A percentile compares a stretch with the other conserved stretches of the same genome.
Evolutionary conservation across 2,329 filamentous ascomycete species (phyloP).

Genomic region (Fusarium ambrosium): DNA sequence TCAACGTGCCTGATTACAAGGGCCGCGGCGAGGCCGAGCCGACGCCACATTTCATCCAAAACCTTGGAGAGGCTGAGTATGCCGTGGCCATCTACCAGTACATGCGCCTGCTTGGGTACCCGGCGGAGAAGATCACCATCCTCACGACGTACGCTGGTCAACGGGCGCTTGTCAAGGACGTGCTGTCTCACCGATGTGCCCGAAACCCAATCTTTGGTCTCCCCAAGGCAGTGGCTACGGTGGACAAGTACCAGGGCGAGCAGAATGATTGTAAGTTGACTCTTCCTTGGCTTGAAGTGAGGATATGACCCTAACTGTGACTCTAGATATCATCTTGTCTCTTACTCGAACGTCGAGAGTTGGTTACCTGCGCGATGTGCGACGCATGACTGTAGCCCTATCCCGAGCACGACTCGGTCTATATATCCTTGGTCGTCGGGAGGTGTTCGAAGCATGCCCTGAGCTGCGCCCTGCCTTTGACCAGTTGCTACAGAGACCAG

Average conservation of each 20-base stretch:
- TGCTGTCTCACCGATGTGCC: slow-evolving; percentile 85
- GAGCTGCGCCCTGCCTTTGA: slow-evolving; percentile 92
- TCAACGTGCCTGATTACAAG: slow-evolving; percentile 94
- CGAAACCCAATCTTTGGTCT: slow-evolving; percentile 88
- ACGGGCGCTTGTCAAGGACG: slow-evolving; percentile 87
- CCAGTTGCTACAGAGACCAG: slow-evolving; percentile 79
- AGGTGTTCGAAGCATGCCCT: slow-evolving; percentile 89
- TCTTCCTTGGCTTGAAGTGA: neutral
- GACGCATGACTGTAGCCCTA: slow-evolving; percentile 92
- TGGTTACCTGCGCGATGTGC: slow-evolving; percentile 93
- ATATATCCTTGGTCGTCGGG: slow-evolving; percentile 89
- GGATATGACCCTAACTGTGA: slow-evolving; percentile 34
- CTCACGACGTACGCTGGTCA: slow-evolving; percentile 96
- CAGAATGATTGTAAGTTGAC: slow-evolving; percentile 92
- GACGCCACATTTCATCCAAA: slow-evolving; percentile 94
- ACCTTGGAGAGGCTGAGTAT: slow-evolving; percentile 96
- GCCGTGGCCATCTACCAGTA: slow-evolving; percentile 96
- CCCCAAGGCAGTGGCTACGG: slow-evolving; percentile 90
- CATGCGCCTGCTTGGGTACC: slow-evolving; percentile 95
- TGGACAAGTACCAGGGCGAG: slow-evolving; percentile 99
- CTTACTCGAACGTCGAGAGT: slow-evolving; percentile 89
- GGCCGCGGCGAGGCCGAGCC: slow-evolving; percentile 90
- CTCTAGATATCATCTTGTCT: slow-evolving; percentile 88
- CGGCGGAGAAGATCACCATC: slow-evolving; percentile 85
- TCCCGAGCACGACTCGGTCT: slow-evolving; percentile 92